These are phyloP conservation scores for Aspergillus coremiiformis DNA, from an alignment of 495 filamentous ascomycete genomes.

Conservation along the genomic window DNA sequence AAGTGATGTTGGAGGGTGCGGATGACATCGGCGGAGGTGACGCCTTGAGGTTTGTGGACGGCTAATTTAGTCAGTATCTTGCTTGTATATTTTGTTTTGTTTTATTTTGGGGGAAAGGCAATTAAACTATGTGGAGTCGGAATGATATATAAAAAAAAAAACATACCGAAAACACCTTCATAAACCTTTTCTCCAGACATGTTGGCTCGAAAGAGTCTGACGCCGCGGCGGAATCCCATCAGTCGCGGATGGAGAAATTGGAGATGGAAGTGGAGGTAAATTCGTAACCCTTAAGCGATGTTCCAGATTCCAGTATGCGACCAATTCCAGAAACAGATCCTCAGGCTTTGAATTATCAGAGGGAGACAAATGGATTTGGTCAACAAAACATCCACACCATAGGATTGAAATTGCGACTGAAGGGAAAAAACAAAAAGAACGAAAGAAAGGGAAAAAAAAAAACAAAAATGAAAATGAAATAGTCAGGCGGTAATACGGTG, in stretches of 20 bases:
- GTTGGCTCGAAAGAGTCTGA: slow-evolving; percentile 37
- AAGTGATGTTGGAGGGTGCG: slow-evolving; percentile 75
- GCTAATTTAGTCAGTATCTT: slow-evolving; percentile 40
- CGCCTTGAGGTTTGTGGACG: slow-evolving; percentile 82
- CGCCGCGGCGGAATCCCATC: slow-evolving; percentile 29
- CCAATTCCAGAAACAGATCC: background rate
- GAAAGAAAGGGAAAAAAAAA: too few relatives aligned
- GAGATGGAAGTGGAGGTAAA: background rate
- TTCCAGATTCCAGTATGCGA: background rate
- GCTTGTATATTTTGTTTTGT: too few relatives aligned
- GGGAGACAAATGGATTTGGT: too few relatives aligned
- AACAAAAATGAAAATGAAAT: too few relatives aligned
- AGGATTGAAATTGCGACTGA: background rate
- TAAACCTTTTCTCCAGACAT: slow-evolving; percentile 54
- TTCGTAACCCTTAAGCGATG: slow-evolving; percentile 5
- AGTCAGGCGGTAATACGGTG: background rate
- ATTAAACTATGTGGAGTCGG: slow-evolving; percentile 5
- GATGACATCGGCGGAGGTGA: slow-evolving; percentile 81
- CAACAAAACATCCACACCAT: background rate
- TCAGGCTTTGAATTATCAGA: background rate
- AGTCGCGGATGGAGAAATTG: slow-evolving; percentile 7
- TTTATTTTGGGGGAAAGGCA: background rate
- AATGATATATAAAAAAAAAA: background rate
- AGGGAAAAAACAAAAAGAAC: background rate
- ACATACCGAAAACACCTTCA: slow-evolving; percentile 67